Percentiles rank a stretch among this genome's conserved stretches.
Evolutionary conservation across 78 protist genomes (phyloP).

Genomic region (Corallochytrium limacisporum): DNA sequence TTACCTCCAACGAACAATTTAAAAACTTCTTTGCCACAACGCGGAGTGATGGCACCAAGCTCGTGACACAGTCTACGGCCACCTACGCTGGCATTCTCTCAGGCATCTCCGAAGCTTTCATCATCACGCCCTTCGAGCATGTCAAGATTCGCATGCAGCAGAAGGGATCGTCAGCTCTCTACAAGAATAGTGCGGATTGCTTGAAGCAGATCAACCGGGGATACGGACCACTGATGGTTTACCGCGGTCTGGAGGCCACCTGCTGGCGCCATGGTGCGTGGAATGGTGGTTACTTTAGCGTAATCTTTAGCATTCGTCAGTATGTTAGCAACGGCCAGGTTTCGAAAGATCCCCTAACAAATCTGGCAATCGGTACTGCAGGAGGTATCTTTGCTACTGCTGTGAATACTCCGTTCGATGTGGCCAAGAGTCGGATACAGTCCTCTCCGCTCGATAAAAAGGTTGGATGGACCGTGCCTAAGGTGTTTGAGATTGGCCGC

Average conservation of each 20-base stretch:
- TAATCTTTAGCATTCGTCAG: too few relatives aligned
- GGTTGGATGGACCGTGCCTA: constrained; percentile 8
- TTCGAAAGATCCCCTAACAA: background rate
- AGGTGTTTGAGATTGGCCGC: background rate
- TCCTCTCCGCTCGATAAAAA: background rate
- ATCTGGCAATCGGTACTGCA: constrained; percentile 51
- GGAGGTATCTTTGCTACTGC: constrained; percentile 64
- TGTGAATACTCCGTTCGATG: constrained; percentile 69
- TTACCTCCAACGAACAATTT: constrained; percentile 50
- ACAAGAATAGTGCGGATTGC: constrained; percentile 37
- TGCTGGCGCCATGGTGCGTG: constrained; percentile 52
- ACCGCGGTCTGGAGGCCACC: constrained; percentile 49
- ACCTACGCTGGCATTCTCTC: constrained; percentile 49
- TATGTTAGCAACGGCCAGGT: too few relatives aligned
- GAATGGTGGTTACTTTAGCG: constrained; percentile 68
- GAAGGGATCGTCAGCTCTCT: background rate
- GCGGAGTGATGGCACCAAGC: background rate
- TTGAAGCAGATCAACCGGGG: constrained; percentile 10
- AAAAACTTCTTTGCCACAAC: constrained; percentile 24
- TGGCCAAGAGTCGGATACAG: constrained; percentile 57
- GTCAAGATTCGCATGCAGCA: constrained; percentile 64
- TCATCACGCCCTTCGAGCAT: constrained; percentile 60
- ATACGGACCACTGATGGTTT: constrained; percentile 17
- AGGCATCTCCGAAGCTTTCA: constrained; percentile 59
- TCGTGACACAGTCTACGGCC: background rate